Evolutionary conservation across 345 rosid species (phyloP), one percentile per base, ranked within the genome.

Genomic region (Eucalyptus cloeziana): DNA sequence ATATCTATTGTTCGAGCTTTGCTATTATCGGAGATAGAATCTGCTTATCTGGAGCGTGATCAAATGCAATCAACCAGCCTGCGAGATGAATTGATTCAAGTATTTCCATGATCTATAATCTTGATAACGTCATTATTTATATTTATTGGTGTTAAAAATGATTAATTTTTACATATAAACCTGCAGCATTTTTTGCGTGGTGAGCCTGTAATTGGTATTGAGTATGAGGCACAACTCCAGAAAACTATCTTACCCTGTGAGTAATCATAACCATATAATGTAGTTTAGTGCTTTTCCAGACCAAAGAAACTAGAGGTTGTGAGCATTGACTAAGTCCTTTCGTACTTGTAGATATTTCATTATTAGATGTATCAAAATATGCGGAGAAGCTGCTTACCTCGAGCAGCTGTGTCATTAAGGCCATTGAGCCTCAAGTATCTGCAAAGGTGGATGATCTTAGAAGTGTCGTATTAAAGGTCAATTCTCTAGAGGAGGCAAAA

Each of bases 11-110:
- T 94, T 85, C 95, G 96, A 76, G 96, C 99, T 90, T 92, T 95
- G 87, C 90, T 95, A 90, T 94, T 97, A 96, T 96, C 98, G 0
- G 97, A 95, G 93, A 96, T 97, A 86, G 98, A 97, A 93, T 97
- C 99, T 88, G 98, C 99, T 88, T 97, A 94, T 94, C 94, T 97
- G 91, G 98, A 97, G 91, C 98, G 98, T 89, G 98, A 97, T 90
- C 98, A 97, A 93, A 94, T 93, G 92, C 98, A 96, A 87, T 97
- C 99, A 87, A 93, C 98, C 88, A 96, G 94, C 94, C 92, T 97
- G 92, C 92, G 96, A 52, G 98, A 97, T 93, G 99, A 96, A 91
- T 96, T 93, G 93, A 91, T 97, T 87, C 98, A 97, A 93, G 99
- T 96, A 94, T 87, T 87, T 85, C 88, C 87, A 71, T 21, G 86